Percentiles rank a stretch among this genome's conserved stretches.
Conservation (phyloP, 768 basidiomycete genomes). For the Dioszegia hungarica region DNA sequence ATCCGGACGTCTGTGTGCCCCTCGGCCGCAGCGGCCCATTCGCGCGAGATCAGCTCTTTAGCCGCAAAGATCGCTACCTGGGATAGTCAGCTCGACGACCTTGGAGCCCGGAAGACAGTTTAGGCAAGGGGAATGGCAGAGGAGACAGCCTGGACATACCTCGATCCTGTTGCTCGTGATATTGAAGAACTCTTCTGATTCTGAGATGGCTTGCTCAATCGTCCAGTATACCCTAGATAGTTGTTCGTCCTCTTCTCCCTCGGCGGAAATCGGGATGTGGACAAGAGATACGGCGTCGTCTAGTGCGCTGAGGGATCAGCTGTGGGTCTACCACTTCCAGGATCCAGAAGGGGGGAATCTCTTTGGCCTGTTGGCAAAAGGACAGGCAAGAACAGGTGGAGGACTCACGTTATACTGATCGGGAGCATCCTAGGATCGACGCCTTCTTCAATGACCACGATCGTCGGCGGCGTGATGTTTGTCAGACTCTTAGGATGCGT, state of each 20-base stretch:
- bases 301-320: slow-evolving; percentile 19
- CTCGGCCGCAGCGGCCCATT: slow-evolving; percentile 17
- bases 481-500: background rate
- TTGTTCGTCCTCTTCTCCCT: slow-evolving; percentile 5
- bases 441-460: background rate
- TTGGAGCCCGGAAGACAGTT: too few species aligned
- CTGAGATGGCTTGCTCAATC: slow-evolving; percentile 17
- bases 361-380: too few species aligned
- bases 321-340: too few species aligned
- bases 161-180: slow-evolving; percentile 37
- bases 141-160: too few species aligned
- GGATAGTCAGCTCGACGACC: too few species aligned
- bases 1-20: slow-evolving; percentile 17
- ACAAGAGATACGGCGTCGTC: slow-evolving; percentile 33
- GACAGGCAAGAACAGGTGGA: too few species aligned
- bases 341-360: too few species aligned
- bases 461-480: background rate
- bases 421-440: background rate
- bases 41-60: slow-evolving; percentile 19
- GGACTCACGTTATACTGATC: slow-evolving; percentile 2
- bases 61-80: slow-evolving; percentile 40
- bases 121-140: too few species aligned
- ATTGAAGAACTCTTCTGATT: slow-evolving; percentile 39
- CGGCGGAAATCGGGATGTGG: slow-evolving; percentile 27
- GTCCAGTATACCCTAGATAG: slow-evolving; percentile 38